phyloP scores from a whole-genome alignment of 2,329 filamentous ascomycete genomes.

The Penicillium sp. region DNA sequence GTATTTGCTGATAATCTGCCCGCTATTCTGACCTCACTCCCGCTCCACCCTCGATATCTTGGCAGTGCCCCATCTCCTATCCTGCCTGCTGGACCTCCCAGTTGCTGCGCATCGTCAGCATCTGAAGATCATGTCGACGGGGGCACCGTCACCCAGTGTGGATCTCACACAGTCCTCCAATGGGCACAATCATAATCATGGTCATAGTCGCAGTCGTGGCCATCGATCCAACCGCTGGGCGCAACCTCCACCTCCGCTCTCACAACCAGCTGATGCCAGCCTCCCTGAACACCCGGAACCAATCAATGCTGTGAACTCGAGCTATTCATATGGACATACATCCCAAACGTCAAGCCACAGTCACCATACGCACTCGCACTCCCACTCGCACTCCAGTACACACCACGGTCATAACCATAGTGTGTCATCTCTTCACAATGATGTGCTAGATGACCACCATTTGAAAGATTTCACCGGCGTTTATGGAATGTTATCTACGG shows the following conservation, averaged over 20 bases:
- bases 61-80: constrained; percentile 10
- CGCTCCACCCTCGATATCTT: constrained; percentile 8
- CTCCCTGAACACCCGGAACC: constrained; percentile 15
- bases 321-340: constrained; percentile 21
- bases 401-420: constrained; percentile 25
- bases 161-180: constrained; percentile 22
- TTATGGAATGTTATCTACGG: neutral
- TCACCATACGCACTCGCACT: constrained; percentile 33
- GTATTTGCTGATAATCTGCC: neutral
- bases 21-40: constrained; percentile 2
- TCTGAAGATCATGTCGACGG: constrained; percentile 28
- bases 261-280: constrained; percentile 17
- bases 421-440: constrained; percentile 14
- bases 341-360: constrained; percentile 19
- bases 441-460: constrained; percentile 1
- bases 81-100: constrained; percentile 7
- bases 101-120: constrained; percentile 6
- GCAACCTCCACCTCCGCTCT: constrained; percentile 22
- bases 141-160: constrained; percentile 24
- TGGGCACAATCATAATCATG: constrained; percentile 23
- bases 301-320: constrained; percentile 9
- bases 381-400: constrained; percentile 31
- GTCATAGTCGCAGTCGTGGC: constrained; percentile 24
- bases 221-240: constrained; percentile 30
- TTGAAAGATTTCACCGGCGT: neutral